These are phyloP conservation scores for Aspergillus bertholletiae DNA, from an alignment of 495 filamentous ascomycete species.

Conservation along the genomic window DNA sequence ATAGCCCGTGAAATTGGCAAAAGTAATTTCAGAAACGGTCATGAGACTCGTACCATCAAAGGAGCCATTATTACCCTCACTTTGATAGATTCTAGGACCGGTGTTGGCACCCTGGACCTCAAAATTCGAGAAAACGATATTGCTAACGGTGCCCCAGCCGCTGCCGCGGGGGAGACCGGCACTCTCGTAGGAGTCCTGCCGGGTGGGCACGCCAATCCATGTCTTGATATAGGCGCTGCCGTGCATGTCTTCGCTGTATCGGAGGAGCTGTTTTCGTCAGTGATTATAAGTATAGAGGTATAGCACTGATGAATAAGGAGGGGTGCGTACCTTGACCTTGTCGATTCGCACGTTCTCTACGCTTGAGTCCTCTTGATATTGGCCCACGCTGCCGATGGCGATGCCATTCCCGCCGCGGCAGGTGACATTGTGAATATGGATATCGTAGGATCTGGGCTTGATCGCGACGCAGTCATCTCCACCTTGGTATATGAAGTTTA, in stretches of 20 bases:
- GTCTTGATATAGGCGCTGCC: slow-evolving; percentile 57
- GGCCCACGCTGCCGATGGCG: slow-evolving; percentile 54
- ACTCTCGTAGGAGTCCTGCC: slow-evolving; percentile 45
- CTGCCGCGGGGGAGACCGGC: slow-evolving; percentile 44
- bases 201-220: slow-evolving; percentile 48
- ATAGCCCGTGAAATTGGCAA: slow-evolving; percentile 53
- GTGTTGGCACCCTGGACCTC: slow-evolving; percentile 38
- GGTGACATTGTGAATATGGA: slow-evolving; percentile 48
- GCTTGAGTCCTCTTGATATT: slow-evolving; percentile 53
- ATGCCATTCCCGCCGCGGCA: slow-evolving; percentile 55
- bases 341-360: slow-evolving; percentile 45
- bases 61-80: slow-evolving; percentile 50
- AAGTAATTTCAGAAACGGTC: slow-evolving; percentile 46
- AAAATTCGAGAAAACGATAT: slow-evolving; percentile 55
- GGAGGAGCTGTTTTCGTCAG: slow-evolving; percentile 25
- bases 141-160: slow-evolving; percentile 50
- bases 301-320: no score
- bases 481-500: slow-evolving; percentile 56
- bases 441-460: slow-evolving; percentile 53
- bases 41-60: slow-evolving; percentile 47
- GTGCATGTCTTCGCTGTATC: slow-evolving; percentile 46
- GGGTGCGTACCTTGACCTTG: slow-evolving; percentile 34
- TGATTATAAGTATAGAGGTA: neutral
- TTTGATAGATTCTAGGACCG: slow-evolving; percentile 43
- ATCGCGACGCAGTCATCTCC: slow-evolving; percentile 58